Percentiles rank a stretch among this genome's conserved stretches.
phyloP scores from a whole-genome alignment of 2,329 filamentous ascomycete genomes.

The Colletotrichum chrysophilum region DNA sequence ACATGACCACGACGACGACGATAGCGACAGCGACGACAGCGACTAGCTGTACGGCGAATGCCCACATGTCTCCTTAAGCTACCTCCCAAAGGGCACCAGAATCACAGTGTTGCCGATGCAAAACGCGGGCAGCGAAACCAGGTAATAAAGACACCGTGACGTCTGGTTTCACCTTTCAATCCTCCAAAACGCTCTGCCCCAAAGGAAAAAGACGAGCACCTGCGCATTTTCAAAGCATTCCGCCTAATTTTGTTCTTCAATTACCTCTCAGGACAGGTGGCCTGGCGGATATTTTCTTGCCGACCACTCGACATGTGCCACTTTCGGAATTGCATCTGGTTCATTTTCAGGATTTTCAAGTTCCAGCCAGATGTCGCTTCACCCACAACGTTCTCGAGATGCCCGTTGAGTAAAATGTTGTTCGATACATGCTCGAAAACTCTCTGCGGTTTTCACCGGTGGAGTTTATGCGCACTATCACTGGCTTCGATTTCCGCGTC shows the following conservation, averaged over 20 bases:
- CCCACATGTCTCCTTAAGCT: not conserved
- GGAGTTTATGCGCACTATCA: not conserved
- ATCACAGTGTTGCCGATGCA: not conserved
- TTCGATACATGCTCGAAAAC: fast-evolving
- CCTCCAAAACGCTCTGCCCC: not conserved
- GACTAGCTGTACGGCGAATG: not conserved
- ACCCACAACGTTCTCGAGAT: not conserved
- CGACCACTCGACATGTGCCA: not conserved
- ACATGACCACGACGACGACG: not conserved
- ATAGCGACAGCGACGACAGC: not conserved
- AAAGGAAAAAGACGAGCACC: not conserved
- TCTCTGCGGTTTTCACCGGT: not conserved
- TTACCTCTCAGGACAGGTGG: not conserved
- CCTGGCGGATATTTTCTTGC: not conserved
- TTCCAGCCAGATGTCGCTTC: too few relatives aligned
- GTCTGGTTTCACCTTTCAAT: not conserved
- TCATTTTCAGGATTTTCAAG: fast-evolving
- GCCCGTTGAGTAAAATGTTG: not conserved
- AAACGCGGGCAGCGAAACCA: fast-evolving
- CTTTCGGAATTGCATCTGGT: not conserved
- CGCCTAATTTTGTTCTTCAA: not conserved
- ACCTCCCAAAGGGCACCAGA: not conserved
- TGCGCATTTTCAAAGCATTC: not conserved
- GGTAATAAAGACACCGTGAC: not conserved
- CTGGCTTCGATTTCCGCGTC: not conserved